These are phyloP conservation scores for Pseudogymnoascus destructans DNA, from an alignment of 2,329 filamentous ascomycete species.

Conservation along the genomic window DNA sequence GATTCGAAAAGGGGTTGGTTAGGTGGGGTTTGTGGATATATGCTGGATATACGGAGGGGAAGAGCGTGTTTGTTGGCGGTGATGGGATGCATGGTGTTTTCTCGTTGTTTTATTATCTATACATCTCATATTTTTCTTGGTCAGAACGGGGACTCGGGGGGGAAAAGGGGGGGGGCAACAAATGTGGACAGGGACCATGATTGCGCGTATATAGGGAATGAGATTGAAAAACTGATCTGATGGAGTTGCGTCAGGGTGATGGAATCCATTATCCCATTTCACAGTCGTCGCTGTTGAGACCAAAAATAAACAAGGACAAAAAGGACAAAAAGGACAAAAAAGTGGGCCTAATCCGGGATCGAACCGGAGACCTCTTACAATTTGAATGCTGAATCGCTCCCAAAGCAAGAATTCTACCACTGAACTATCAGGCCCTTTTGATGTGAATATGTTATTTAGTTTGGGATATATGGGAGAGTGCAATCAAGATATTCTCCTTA, in stretches of 20 bases:
- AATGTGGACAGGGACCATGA: not conserved
- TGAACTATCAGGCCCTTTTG: not conserved
- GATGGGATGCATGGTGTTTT: not conserved
- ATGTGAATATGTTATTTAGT: not conserved
- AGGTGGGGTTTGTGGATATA: not conserved
- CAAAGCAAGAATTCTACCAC: slow-evolving; percentile 7
- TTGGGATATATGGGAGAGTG: not conserved
- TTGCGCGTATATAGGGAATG: not conserved
- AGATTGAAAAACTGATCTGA: not conserved
- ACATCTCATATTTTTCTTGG: slow-evolving; percentile 1
- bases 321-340: not conserved
- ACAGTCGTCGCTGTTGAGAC: too few relatives aligned
- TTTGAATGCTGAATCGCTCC: not conserved
- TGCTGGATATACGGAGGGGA: not conserved
- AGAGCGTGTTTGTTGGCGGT: not conserved
- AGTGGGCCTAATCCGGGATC: slow-evolving; percentile 5
- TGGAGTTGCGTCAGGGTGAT: not conserved
- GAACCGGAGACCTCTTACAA: slow-evolving; percentile 7
- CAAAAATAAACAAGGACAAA: not conserved
- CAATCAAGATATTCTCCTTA: too few relatives aligned
- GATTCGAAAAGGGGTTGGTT: too few relatives aligned
- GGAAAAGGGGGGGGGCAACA: not conserved
- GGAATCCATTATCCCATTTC: not conserved
- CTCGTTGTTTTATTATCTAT: not conserved
- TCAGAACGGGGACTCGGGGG: not conserved